phyloP scores from a whole-genome alignment of 257 asterid genomes.

The Solanum piurae region DNA sequence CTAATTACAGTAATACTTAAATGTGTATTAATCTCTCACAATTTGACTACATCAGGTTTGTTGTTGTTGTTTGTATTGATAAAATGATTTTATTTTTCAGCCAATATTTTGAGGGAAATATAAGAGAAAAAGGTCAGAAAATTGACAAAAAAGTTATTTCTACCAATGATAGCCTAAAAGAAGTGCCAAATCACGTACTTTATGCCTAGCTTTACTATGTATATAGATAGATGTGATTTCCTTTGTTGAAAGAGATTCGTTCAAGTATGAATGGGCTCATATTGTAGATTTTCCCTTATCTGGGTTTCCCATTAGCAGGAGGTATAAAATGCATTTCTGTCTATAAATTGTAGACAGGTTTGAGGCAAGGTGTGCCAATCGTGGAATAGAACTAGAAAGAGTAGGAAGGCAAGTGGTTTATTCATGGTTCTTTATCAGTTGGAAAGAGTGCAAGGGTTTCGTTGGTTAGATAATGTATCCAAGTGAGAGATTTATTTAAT shows the following conservation, averaged over 20 bases:
- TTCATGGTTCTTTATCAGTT: background rate
- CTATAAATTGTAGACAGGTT: background rate
- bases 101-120: background rate
- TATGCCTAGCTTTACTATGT: background rate
- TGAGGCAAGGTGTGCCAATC: background rate
- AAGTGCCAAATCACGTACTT: background rate
- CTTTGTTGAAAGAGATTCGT: background rate
- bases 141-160: background rate
- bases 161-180: background rate
- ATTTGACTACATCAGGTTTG: background rate
- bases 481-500: background rate
- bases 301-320: background rate
- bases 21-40: background rate
- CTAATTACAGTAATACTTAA: background rate
- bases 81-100: background rate
- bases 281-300: background rate
- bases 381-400: background rate
- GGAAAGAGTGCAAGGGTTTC: background rate
- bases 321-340: background rate
- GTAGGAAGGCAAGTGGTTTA: background rate
- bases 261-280: background rate
- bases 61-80: background rate
- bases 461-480: background rate
- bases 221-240: background rate
- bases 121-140: background rate